Evolutionary conservation across 106 monocot genomes (phyloP).

Genomic region (Platanthera zijinensis): DNA sequence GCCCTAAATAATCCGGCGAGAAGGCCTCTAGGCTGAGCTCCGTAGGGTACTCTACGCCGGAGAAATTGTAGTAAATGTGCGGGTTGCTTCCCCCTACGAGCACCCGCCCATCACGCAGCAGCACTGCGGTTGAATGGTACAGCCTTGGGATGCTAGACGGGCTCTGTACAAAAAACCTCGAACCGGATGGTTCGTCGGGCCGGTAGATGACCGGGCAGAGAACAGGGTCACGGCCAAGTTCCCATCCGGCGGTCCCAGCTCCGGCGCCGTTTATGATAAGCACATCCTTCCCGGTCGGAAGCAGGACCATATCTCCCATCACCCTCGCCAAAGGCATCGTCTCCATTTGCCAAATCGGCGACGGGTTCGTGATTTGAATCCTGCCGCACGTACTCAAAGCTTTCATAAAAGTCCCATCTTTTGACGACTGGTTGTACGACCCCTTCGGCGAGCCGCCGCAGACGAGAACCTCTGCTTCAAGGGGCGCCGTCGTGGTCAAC

Average conservation of each 20-base stretch:
- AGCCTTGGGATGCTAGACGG: conserved; percentile 25
- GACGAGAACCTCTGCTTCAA: conserved; percentile 42
- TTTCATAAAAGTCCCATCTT: conserved; percentile 6
- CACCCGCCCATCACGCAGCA: conserved; percentile 57
- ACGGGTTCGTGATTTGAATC: conserved; percentile 18
- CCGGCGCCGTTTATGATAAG: conserved; percentile 48
- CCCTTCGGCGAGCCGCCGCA: conserved; percentile 52
- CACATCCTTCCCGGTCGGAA: conserved; percentile 42
- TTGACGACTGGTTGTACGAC: conserved; percentile 13
- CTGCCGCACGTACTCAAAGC: conserved; percentile 21
- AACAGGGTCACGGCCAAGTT: conserved; percentile 24
- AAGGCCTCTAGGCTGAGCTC: conserved; percentile 63
- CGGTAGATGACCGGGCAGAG: conserved; percentile 40
- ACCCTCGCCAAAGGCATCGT: conserved; percentile 25
- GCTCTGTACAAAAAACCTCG: conserved; percentile 29
- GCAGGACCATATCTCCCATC: conserved; percentile 49
- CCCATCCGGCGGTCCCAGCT: conserved; percentile 55
- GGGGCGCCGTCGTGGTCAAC: conserved; percentile 1
- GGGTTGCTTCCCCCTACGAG: conserved; percentile 75
- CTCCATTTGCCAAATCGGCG: conserved; percentile 18
- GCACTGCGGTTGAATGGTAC: conserved; percentile 49
- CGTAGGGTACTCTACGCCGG: conserved; percentile 48
- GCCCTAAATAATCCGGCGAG: conserved; percentile 33
- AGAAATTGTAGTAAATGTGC: conserved; percentile 42
- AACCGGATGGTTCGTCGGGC: conserved; percentile 1